Percentiles rank a stretch among this genome's conserved stretches.
Evolutionary conservation across 169 alveolate species (phyloP).

Genomic region (Haemoproteus tartakovskyi): DNA sequence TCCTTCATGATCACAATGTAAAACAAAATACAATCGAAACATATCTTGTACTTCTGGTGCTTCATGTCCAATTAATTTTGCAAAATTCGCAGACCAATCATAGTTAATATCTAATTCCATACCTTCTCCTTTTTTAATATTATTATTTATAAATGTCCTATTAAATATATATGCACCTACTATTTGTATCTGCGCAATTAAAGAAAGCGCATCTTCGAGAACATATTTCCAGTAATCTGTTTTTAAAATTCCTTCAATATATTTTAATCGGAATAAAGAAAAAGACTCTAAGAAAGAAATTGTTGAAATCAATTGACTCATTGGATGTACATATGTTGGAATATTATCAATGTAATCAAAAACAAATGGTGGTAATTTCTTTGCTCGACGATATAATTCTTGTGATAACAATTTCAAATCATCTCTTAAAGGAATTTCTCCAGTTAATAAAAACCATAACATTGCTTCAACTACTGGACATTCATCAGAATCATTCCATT

Average conservation of each 20-base stretch:
- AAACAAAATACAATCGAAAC: slow-evolving; percentile 78
- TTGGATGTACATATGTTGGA: slow-evolving; percentile 90
- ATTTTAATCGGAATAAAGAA: slow-evolving; percentile 79
- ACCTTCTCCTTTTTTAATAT: slow-evolving; percentile 71
- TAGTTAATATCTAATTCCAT: slow-evolving; percentile 69
- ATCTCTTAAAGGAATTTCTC: slow-evolving; percentile 84
- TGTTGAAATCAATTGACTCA: slow-evolving; percentile 92
- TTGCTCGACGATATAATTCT: slow-evolving; percentile 79
- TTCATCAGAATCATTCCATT: slow-evolving; percentile 72
- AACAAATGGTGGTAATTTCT: slow-evolving; percentile 81
- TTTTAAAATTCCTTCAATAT: slow-evolving; percentile 79
- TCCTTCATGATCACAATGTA: slow-evolving; percentile 92
- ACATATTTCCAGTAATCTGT: slow-evolving; percentile 87
- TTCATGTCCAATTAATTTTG: slow-evolving; percentile 71
- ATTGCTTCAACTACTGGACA: slow-evolving; percentile 92
- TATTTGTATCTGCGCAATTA: slow-evolving; percentile 75
- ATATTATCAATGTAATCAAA: slow-evolving; percentile 77
- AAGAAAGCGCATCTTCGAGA: slow-evolving; percentile 86
- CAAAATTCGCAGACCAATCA: slow-evolving; percentile 79
- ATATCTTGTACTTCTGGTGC: slow-evolving; percentile 67
- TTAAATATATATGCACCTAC: slow-evolving; percentile 77
- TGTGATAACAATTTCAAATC: slow-evolving; percentile 75
- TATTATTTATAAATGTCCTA: slow-evolving; percentile 71
- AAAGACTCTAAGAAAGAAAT: slow-evolving; percentile 85
- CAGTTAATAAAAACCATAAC: slow-evolving; percentile 91